phyloP scores from a whole-genome alignment of 164 flowering plant species.

The Vitis rupestris region DNA sequence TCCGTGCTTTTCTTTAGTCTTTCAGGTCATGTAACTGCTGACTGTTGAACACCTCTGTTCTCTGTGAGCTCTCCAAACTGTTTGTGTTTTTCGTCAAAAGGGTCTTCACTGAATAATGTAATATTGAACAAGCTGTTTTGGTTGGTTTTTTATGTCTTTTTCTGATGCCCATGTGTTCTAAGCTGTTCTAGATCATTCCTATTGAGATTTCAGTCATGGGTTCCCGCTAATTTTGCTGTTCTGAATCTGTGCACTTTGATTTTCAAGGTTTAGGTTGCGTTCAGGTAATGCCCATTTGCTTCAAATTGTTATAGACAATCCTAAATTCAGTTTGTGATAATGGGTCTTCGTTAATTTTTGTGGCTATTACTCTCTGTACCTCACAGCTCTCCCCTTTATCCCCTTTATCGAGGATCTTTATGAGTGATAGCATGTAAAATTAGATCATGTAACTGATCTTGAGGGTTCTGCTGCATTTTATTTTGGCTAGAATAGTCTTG shows the following conservation, averaged over 20 bases:
- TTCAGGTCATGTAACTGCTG: slow-evolving; percentile 30
- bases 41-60: not conserved
- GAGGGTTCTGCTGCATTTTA: slow-evolving; percentile 13
- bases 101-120: slow-evolving; percentile 35
- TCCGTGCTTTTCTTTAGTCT: slow-evolving; percentile 8
- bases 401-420: not conserved
- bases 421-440: slow-evolving; percentile 6
- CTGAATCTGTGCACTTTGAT: slow-evolving; percentile 4
- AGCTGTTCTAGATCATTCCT: slow-evolving; percentile 19
- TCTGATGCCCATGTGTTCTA: slow-evolving; percentile 32
- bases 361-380: slow-evolving; percentile 6
- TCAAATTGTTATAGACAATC: slow-evolving; percentile 19
- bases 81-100: slow-evolving; percentile 11
- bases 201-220: slow-evolving; percentile 29
- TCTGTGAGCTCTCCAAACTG: not conserved
- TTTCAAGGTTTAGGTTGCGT: slow-evolving; percentile 10
- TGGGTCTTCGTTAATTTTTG: slow-evolving; percentile 38
- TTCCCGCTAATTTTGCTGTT: slow-evolving; percentile 37
- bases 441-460: slow-evolving; percentile 36
- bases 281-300: slow-evolving; percentile 32
- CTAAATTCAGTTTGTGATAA: slow-evolving; percentile 16
- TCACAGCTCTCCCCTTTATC: not conserved
- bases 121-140: slow-evolving; percentile 7
- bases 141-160: slow-evolving; percentile 9
- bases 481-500: slow-evolving; percentile 9